phyloP scores from a whole-genome alignment of 768 basidiomycete genomes.

The Lactarius tabidus region DNA sequence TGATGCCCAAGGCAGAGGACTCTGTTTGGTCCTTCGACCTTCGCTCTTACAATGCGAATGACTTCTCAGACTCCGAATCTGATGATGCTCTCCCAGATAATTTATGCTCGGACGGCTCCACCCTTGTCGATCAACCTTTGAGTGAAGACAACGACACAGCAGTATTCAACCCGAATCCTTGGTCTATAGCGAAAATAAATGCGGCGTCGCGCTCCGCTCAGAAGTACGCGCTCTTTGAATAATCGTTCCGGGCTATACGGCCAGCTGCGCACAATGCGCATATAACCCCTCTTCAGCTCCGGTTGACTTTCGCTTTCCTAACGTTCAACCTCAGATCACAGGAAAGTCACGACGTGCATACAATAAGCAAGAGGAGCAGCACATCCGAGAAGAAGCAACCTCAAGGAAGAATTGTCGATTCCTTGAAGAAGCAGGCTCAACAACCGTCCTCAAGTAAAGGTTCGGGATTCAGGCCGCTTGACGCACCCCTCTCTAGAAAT shows the following conservation, averaged over 20 bases:
- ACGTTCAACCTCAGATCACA: conserved; percentile 1
- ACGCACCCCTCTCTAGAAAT: neutral
- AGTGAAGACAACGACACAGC: conserved; percentile 52
- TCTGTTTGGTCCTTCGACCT: conserved; percentile 34
- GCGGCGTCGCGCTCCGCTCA: conserved; percentile 48
- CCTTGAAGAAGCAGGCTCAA: conserved; percentile 43
- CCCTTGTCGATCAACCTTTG: conserved; percentile 31
- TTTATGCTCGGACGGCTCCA: conserved; percentile 16
- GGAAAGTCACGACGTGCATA: neutral
- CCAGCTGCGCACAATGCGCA: neutral
- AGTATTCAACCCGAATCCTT: conserved; percentile 70
- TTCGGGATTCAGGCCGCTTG: conserved; percentile 16
- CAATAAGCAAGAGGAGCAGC: neutral
- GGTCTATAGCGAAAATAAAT: conserved; percentile 77
- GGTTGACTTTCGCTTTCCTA: neutral
- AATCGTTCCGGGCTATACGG: neutral
- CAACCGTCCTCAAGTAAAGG: conserved; percentile 6
- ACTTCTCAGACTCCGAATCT: conserved; percentile 27
- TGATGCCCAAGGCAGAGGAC: conserved; percentile 12
- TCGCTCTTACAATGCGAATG: conserved; percentile 28
- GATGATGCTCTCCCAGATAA: conserved; percentile 20
- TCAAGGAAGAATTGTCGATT: conserved; percentile 40
- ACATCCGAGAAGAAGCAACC: conserved; percentile 22
- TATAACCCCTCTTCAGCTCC: conserved; percentile 1
- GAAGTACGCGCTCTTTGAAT: conserved; percentile 10